Base-by-base conservation (phyloP, 768 basidiomycete species). In the Lactifluus pinguis region DNA sequence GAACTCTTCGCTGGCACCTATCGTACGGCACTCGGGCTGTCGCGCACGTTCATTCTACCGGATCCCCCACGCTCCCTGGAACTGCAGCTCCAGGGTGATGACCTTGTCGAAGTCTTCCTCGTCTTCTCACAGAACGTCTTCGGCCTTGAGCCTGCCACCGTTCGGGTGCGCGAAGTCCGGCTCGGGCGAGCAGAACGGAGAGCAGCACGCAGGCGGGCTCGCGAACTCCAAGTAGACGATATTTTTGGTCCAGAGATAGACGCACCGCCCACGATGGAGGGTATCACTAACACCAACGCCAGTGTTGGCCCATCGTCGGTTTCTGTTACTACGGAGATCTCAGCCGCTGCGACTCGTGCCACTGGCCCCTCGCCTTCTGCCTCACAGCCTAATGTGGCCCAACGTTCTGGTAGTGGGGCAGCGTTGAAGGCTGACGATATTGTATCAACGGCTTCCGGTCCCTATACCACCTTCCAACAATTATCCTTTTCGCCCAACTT, bases 401-500 rank as follows among this genome's bases (percentile, higher is more conserved):
- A 69, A 13, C 67, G 68, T 53, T 53, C 64, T 15, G 62, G 71
- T 19, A 70, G 71, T 32, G 57, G 25, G 29, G 4, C 76, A 6
- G 67, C 74, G 1, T 72, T 79, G 3, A 79, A 80, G 15, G 73
- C 81, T 1, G 89, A 92, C 60, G 89, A 92, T 68, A 72, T 89
- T 19, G 71, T 85, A 3, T 77, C 85, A 13, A 74, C 89, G 8
- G 83, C 86, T 41, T 83, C 84, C 3, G 88, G 89, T 19, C 83
- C 91, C 34, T 95, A 94, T 70, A 91, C 89, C 19, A 94, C 91
- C 7, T 95, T 95, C 75, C 93, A 94, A 69, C 92, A 95, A 73
- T 76, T 95, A 15, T 79, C 78, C 8, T 94, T 92, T 68, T 82
- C 93, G 3, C 92, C 92, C 10, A 85, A 80, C 53, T 91, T 95